These are phyloP conservation scores for Dactylellina haptotyla DNA, from an alignment of 2,329 filamentous ascomycete species.

Conservation along the genomic window DNA sequence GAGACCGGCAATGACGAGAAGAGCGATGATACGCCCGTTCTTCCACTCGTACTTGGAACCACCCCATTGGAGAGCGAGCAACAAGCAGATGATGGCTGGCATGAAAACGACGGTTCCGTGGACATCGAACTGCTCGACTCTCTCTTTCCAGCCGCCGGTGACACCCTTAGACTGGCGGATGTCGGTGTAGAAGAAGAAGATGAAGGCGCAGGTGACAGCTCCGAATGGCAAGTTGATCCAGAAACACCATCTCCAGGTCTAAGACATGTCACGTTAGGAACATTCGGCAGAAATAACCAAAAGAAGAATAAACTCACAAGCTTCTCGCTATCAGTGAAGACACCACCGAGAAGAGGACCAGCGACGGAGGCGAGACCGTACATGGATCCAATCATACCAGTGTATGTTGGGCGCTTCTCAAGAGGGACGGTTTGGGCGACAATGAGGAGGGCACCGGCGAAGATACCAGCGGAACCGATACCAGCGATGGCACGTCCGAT, in stretches of 20 bases:
- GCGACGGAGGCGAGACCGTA: conserved; percentile 67
- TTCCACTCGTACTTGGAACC: conserved; percentile 61
- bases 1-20: conserved; percentile 59
- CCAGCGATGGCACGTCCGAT: conserved; percentile 58
- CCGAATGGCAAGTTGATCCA: conserved; percentile 63
- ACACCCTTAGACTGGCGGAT: conserved; percentile 55
- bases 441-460: conserved; percentile 69
- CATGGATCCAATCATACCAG: conserved; percentile 68
- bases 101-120: conserved; percentile 60
- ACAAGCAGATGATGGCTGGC: conserved; percentile 60
- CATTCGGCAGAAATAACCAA: no score
- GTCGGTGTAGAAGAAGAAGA: conserved; percentile 57
- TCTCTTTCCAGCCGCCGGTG: conserved; percentile 54
- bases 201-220: conserved; percentile 59
- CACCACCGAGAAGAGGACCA: conserved; percentile 60
- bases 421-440: conserved; percentile 70
- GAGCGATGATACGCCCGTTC: conserved; percentile 59
- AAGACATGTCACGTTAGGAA: conserved; percentile 5
- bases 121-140: conserved; percentile 56
- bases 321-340: conserved; percentile 56
- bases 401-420: conserved; percentile 67
- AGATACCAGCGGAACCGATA: conserved; percentile 64
- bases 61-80: conserved; percentile 63
- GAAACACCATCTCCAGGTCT: conserved; percentile 63
- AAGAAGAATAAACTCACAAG: conserved; percentile 57